phyloP scores from a whole-genome alignment of 495 filamentous ascomycete species.

The Tuber microsphaerosporum region DNA sequence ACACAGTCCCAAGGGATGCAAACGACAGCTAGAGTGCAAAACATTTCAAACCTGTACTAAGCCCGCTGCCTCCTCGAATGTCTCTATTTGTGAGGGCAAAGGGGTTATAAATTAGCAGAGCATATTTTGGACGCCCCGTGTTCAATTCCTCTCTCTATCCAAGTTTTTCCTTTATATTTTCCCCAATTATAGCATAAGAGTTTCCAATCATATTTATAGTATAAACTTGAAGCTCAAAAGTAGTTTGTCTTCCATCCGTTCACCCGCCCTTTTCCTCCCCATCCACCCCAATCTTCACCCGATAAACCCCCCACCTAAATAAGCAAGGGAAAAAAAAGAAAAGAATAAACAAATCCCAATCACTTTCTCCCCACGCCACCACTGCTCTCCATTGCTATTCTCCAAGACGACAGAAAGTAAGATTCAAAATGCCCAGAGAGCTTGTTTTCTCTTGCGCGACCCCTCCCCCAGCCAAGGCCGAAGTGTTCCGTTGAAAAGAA shows the following conservation, averaged over 20 bases:
- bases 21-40: too few species aligned
- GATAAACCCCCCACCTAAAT: not conserved
- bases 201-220: too few species aligned
- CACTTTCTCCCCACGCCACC: not conserved
- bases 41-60: too few species aligned
- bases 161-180: too few species aligned
- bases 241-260: not conserved
- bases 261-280: not conserved
- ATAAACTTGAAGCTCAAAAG: not conserved
- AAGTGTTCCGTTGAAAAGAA: not conserved
- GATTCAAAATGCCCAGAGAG: not conserved
- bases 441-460: not conserved
- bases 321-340: not conserved
- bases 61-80: too few species aligned
- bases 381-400: not conserved
- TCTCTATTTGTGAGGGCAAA: too few species aligned
- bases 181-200: too few species aligned
- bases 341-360: not conserved
- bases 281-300: not conserved
- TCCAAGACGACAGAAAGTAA: not conserved
- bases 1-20: too few species aligned
- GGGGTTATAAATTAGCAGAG: too few species aligned
- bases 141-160: too few species aligned
- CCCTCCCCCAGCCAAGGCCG: not conserved
- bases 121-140: too few species aligned